Conservation (phyloP, 345 rosid species). For the Crucihimalaya himalaica region DNA sequence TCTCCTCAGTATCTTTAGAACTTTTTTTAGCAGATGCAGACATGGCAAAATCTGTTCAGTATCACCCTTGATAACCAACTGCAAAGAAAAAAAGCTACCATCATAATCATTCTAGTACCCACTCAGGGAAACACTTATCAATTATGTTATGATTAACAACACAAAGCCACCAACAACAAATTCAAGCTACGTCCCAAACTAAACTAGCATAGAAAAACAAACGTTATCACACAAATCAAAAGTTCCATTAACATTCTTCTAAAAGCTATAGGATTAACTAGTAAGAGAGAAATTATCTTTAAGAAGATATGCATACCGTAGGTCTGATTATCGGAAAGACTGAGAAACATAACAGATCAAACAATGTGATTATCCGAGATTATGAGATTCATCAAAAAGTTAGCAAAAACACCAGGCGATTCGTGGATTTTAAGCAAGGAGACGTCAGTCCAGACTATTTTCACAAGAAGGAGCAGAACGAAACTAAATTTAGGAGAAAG, state of each 20-base stretch:
- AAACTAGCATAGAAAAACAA: neutral
- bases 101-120: constrained; percentile 4
- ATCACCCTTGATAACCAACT: constrained; percentile 28
- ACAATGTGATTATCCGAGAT: constrained; percentile 12
- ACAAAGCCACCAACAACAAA: constrained; percentile 8
- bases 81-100: constrained; percentile 18
- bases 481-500: neutral
- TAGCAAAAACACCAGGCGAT: neutral
- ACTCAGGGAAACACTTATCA: constrained; percentile 1
- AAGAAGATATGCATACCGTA: constrained; percentile 1
- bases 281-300: neutral
- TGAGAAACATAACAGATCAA: constrained; percentile 17
- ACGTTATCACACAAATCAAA: neutral
- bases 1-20: constrained; percentile 43
- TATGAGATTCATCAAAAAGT: constrained; percentile 17
- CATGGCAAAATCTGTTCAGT: constrained; percentile 42
- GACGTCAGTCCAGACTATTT: constrained; percentile 7
- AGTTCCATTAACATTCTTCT: neutral
- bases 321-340: neutral
- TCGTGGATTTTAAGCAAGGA: neutral
- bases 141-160: neutral
- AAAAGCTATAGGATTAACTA: neutral
- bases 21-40: constrained; percentile 47
- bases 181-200: constrained; percentile 15
- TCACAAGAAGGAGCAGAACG: neutral